These are phyloP conservation scores for Clonostachys sp. DNA, from an alignment of 2,329 filamentous ascomycete species.

Conservation along the genomic window DNA sequence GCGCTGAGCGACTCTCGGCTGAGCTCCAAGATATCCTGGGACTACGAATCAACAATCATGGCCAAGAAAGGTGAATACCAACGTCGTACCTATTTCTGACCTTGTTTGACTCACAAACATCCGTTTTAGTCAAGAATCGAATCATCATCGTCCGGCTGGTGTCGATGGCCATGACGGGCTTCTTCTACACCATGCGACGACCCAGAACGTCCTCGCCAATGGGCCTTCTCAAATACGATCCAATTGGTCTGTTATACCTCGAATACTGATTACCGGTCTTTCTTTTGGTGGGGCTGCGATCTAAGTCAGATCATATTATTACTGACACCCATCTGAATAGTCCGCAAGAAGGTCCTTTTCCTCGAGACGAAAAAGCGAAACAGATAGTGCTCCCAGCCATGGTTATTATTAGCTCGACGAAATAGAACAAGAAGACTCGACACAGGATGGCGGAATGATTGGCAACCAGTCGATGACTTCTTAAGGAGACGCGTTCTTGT, in stretches of 20 bases:
- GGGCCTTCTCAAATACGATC: slow-evolving; percentile 98
- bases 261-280: not conserved
- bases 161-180: slow-evolving; percentile 98
- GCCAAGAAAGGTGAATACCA: slow-evolving; percentile 26
- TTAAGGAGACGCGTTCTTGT: too few species aligned
- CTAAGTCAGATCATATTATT: too few species aligned
- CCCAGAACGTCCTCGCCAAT: slow-evolving; percentile 78
- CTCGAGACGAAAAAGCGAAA: slow-evolving; percentile 84
- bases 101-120: slow-evolving; percentile 5
- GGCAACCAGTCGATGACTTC: too few species aligned
- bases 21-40: not conserved
- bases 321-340: slow-evolving; percentile 33
- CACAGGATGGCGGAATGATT: too few species aligned
- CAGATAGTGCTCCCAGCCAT: not conserved
- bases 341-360: slow-evolving; percentile 93
- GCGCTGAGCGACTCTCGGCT: not conserved
- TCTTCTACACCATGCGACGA: slow-evolving; percentile 87
- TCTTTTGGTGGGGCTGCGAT: too few species aligned
- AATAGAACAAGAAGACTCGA: too few species aligned
- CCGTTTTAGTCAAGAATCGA: slow-evolving; percentile 72
- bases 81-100: not conserved
- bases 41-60: slow-evolving; percentile 12
- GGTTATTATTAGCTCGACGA: too few species aligned
- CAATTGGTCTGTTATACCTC: slow-evolving; percentile 62
- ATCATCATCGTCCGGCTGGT: slow-evolving; percentile 89